Evolutionary conservation across 148 eudicot species (phyloP), one percentile per base, ranked within the genome.

Genomic region (Pharnaceum exiguum): DNA sequence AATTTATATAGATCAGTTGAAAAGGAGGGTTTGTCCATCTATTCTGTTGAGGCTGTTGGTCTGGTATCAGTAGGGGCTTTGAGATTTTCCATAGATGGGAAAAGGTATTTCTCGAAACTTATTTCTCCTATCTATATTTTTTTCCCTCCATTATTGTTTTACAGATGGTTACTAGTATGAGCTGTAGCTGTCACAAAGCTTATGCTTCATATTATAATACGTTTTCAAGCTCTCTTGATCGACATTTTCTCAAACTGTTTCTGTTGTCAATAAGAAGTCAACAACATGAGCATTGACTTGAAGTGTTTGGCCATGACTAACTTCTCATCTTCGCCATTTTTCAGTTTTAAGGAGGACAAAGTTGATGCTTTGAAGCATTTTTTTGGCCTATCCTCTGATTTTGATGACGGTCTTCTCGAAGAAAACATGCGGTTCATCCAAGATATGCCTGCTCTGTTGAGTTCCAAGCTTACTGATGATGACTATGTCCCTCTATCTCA

Each of bases 11-110:
- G 72, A 67, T 77, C 81, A 25, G 63, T 86, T 63, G 86, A 74
- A 11, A 84, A 69, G 60, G 91, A 86, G 61, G 69, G 75, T 57
- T 68, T 76, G 42, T 80, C 77, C 31, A 70, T 63, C 15, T 60
- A 58, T 69, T 74, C 78, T 31, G 46, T 80, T 50, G 86, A 77
- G 71, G 91, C 91, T 57, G 80, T 89, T 59, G 71, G 70, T 18
- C 69, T 70, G 44, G 57, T 94, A 62, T 75, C 87, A 51, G 60
- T 65, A 46, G 96, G 87, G 45, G 85, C 77, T 51, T 51, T 86
- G 66, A 71, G 64, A 50, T 94, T 86, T 77, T 82, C 89, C 68
- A 70, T 82, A 57, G 81, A 76, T 60, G 94, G 86, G 30, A 77
- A 73, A 62, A 89, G 96, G 99, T 83, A 40, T 53, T 51, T 50